Base-by-base conservation (phyloP, 805 yeast genomes). In the Komagataella phaffii region DNA sequence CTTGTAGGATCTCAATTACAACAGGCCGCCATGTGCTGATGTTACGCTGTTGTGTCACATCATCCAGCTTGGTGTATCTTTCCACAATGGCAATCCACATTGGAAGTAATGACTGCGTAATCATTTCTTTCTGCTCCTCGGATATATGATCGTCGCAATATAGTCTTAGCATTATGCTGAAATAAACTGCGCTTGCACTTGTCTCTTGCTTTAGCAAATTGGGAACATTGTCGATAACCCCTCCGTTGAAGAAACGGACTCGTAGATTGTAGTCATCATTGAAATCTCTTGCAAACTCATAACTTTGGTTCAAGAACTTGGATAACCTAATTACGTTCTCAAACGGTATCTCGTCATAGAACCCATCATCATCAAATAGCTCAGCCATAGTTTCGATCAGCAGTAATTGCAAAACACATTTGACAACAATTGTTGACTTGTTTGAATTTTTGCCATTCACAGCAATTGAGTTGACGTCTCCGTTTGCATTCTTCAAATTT, bases 181-280 rank as follows among this genome's bases (percentile, higher is more conserved):
- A 81, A 63, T 82, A 85, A 1, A 89, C 96, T 1, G 95, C 91
- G 1, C 96, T 83, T 0, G 96, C 81, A 43, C 88, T 80, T 0
- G 95, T 82, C 65, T 95, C 99, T 66, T 95, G 99, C 59, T 87
- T 86, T 59, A 90, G 70, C 59, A 93, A 69, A 59, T 93, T 95
- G 18, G 99, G 99, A 52, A 91, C 75, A 61, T 90, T 83, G 60
- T 88, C 95, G 67, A 90, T 91, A 45, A 89, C 83, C 1, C 96
- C 96, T 3, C 93, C 87, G 60, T 88, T 86, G 83, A 95, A 90
- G 46, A 93, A 71, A 58, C 93, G 73, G n/a, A 87, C 84, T 56
- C 99, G 74, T 58, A 93, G 71, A 51, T 88, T 89, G 64, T 85
- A 84, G 65, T 93, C 90, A 53, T 83, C 89, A 65, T 93, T 93